phyloP scores from a whole-genome alignment of 345 rosid genomes.

The Conringia planisiliqua region DNA sequence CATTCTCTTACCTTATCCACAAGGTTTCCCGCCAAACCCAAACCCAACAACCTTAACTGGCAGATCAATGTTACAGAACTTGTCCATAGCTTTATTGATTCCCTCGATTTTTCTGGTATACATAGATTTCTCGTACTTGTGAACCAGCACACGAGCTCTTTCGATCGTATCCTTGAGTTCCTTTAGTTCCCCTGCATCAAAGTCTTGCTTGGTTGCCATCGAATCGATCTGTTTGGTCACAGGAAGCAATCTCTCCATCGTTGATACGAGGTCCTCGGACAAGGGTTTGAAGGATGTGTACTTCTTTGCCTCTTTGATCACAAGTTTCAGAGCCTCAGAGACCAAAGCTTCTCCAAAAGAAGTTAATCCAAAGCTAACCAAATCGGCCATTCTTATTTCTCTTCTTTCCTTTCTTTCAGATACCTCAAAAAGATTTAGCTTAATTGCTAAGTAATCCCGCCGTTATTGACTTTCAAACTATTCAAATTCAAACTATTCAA shows the following conservation, averaged over 20 bases:
- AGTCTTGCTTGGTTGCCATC: constrained; percentile 10
- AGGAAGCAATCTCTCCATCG: background rate
- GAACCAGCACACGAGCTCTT: constrained; percentile 15
- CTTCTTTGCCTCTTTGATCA: background rate
- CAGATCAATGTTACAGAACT: constrained; percentile 16
- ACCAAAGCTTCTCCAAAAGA: constrained; percentile 23
- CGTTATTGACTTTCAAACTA: too few relatives aligned
- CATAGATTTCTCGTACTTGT: background rate
- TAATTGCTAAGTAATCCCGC: too few relatives aligned
- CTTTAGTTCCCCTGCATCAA: background rate
- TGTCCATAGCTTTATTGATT: constrained; percentile 10
- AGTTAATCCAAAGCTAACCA: background rate
- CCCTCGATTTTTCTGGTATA: constrained; percentile 16
- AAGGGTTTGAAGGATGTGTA: constrained; percentile 10
- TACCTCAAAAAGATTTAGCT: too few relatives aligned
- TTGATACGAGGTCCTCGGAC: constrained; percentile 15
- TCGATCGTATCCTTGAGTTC: background rate
- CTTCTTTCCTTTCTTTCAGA: background rate
- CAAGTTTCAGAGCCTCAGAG: constrained; percentile 5
- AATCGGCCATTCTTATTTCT: background rate
- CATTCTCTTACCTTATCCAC: background rate
- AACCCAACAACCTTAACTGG: background rate
- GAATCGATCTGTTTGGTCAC: too few relatives aligned
- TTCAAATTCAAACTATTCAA: too few relatives aligned
- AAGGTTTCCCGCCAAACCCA: background rate